A percentile compares a stretch with the other conserved stretches of the same genome.
Evolutionary conservation across 352 stramenopile genomes (phyloP).

Genomic region (Bremia lactucae): DNA sequence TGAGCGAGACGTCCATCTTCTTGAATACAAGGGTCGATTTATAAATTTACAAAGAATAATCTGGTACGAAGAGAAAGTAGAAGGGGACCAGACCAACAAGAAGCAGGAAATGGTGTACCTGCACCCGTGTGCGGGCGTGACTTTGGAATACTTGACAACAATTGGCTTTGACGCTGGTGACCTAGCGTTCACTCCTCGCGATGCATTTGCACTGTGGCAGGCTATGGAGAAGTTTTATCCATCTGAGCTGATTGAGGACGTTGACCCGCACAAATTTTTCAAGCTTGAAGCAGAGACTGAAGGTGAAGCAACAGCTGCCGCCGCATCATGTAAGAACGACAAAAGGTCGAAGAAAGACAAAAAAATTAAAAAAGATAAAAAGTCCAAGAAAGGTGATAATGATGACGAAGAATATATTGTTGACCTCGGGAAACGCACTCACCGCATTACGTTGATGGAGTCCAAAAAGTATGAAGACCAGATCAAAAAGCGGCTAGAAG

Average conservation of each 20-base stretch:
- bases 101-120: constrained; percentile 68
- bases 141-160: constrained; percentile 75
- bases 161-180: constrained; percentile 76
- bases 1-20: constrained; percentile 76
- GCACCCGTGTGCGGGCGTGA: constrained; percentile 77
- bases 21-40: constrained; percentile 95
- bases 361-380: constrained; percentile 61
- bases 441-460: constrained; percentile 95
- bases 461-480: constrained; percentile 96
- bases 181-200: constrained; percentile 91
- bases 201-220: constrained; percentile 94
- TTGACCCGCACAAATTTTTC: constrained; percentile 94
- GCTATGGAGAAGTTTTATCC: constrained; percentile 72
- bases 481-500: constrained; percentile 89
- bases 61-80: constrained; percentile 58
- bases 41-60: constrained; percentile 98
- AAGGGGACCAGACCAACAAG: constrained; percentile 23
- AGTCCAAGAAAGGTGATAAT: constrained; percentile 56
- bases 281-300: constrained; percentile 34
- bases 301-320: constrained; percentile 2
- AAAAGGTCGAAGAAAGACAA: constrained; percentile 40
- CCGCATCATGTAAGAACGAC: constrained; percentile 38
- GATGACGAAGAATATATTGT: constrained; percentile 43
- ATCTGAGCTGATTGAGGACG: constrained; percentile 75
- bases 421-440: constrained; percentile 58